Evolutionary conservation across 441 rosid species (phyloP), one percentile per base, ranked within the genome.

Genomic region (Sinapis alba): DNA sequence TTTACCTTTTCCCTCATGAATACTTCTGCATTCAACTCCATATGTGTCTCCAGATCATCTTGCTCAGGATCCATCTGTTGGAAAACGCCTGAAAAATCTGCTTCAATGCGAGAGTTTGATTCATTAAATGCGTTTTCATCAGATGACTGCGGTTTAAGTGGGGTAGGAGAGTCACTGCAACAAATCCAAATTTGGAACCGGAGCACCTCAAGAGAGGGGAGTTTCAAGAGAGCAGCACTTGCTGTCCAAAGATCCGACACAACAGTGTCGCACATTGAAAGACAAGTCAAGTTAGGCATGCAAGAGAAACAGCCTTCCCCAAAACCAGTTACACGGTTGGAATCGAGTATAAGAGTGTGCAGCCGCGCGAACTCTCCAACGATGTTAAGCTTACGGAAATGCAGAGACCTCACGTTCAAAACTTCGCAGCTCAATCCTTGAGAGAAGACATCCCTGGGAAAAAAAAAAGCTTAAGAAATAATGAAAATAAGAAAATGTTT

Each of bases 201-300:
- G 30, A 95, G 87, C 60, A 86, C 96, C 20, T 69, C 72, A 75
- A 92, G 79, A 74, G 90, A 86, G 32, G 83, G 87, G 62, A 95
- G 92, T 77, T 86, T 95, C 62, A 86, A 86, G 79, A 95, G 87
- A 53, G 95, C 97, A 0, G 95, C 91, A 7, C 80, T 27, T 16
- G 99, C 80, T 23, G 93, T 92, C 98, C 94, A 92, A 72, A 93
- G 92, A 85, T 93, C 89, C 10, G 91, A 76, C 47, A 95, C 83
- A 82, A 84, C 78, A 47, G 97, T 91, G 71, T 83, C 95, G 38
- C 99, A 92, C 94, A 93, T 86, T 1, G 99, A 91, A 69, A 95
- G 90, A 75, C 72, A 79, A 45, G 63, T 76, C 74, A 95, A 84
- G 34, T 92, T 91, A 8, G 99, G 97, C 93, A 90, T 92, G 84